phyloP scores from a whole-genome alignment of 2,329 filamentous ascomycete species.

The Hortaea sp. region DNA sequence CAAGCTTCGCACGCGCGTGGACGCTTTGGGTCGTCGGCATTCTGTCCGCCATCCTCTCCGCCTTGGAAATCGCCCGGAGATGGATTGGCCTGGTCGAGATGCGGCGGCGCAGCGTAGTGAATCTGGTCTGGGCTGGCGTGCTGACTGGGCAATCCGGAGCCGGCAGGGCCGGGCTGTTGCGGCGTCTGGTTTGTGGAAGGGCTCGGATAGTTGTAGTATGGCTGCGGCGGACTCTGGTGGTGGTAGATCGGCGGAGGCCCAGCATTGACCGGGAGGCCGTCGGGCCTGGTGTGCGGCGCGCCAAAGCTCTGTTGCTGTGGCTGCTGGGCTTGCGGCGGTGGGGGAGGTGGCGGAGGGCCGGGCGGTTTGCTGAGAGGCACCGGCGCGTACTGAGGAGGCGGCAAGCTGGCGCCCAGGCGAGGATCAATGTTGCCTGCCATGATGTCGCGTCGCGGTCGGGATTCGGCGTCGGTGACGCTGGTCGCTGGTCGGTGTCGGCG shows the following conservation, averaged over 20 bases:
- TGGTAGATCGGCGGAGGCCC: neutral
- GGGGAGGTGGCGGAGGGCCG: neutral
- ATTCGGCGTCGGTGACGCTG: neutral
- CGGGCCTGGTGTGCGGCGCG: no score
- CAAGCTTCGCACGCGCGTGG: slow-evolving; percentile 40
- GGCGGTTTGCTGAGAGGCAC: neutral
- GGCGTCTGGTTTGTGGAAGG: slow-evolving; percentile 8
- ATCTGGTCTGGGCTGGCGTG: slow-evolving; percentile 13
- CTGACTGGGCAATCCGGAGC: slow-evolving; percentile 13
- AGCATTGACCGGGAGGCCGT: neutral
- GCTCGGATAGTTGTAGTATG: slow-evolving; percentile 16
- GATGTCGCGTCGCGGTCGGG: neutral
- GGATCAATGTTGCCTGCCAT: slow-evolving; percentile 5
- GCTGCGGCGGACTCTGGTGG: slow-evolving; percentile 2
- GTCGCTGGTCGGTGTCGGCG: neutral
- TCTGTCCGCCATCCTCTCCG: slow-evolving; percentile 3
- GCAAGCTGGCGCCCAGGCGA: slow-evolving; percentile 1
- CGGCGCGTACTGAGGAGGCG: neutral
- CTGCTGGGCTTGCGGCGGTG: neutral
- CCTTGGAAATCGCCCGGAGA: slow-evolving; percentile 4
- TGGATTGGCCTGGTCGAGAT: neutral
- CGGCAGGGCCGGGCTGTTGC: slow-evolving; percentile 8
- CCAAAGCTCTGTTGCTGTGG: no score
- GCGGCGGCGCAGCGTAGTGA: slow-evolving; percentile 3
- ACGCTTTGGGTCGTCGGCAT: slow-evolving; percentile 32